A percentile compares a stretch with the other conserved stretches of the same genome.
Evolutionary conservation across 1,284 basidiomycete genomes (phyloP).

Genomic region (Ganoderma meredithae): DNA sequence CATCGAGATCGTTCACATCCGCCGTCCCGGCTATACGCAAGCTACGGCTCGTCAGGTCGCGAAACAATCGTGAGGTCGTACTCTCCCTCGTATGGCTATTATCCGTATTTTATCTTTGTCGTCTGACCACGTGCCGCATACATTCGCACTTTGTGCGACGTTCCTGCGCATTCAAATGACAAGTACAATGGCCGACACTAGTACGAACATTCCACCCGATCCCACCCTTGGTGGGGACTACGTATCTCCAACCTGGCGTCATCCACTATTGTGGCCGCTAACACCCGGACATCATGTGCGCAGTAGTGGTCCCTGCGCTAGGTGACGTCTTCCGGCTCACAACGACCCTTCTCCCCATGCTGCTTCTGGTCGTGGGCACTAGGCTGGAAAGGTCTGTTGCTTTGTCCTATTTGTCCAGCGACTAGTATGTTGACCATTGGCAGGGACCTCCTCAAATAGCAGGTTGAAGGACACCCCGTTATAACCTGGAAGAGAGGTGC

Average conservation of each 20-base stretch:
- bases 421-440: not conserved
- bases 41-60: not conserved
- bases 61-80: too few species aligned
- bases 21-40: not conserved
- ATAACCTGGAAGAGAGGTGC: not conserved
- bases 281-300: not conserved
- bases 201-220: slow-evolving; percentile 5
- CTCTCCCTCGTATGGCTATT: not conserved
- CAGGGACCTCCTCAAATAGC: not conserved
- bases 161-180: not conserved
- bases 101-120: not conserved
- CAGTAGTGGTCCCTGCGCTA: not conserved
- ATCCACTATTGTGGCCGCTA: slow-evolving; percentile 14
- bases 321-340: slow-evolving; percentile 1
- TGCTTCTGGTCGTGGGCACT: not conserved
- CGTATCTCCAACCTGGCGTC: slow-evolving; percentile 17
- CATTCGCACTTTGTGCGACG: slow-evolving; percentile 4
- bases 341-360: not conserved
- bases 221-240: slow-evolving; percentile 25
- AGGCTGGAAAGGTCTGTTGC: not conserved
- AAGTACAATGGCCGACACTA: not conserved
- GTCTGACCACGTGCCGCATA: not conserved
- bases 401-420: not conserved
- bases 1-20: not conserved
- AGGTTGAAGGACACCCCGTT: not conserved